phyloP scores from a whole-genome alignment of 257 asterid genomes.

The Scutellaria barbata region DNA sequence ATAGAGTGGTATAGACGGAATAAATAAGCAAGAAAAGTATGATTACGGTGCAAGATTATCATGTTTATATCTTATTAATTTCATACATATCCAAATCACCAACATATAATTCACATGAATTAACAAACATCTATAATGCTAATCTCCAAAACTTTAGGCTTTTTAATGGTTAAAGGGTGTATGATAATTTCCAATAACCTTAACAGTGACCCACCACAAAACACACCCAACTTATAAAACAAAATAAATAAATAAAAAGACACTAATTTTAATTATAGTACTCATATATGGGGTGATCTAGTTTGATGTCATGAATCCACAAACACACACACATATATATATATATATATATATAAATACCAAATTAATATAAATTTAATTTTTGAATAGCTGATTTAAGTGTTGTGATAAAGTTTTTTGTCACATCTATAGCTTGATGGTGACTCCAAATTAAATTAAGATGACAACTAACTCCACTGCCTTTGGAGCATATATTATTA shows the following conservation, averaged over 20 bases:
- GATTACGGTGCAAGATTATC: neutral
- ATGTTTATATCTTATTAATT: neutral
- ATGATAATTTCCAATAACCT: conserved; percentile 25
- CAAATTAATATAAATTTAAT: conserved; percentile 5
- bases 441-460: conserved; percentile 39
- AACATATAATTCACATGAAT: neutral
- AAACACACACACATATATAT: too few species aligned
- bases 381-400: conserved; percentile 27
- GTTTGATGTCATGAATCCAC: conserved; percentile 42
- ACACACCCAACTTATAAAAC: conserved; percentile 32
- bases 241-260: neutral
- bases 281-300: conserved; percentile 20
- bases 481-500: conserved; percentile 45
- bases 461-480: conserved; percentile 46
- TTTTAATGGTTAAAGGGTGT: conserved; percentile 21
- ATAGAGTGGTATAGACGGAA: too few species aligned
- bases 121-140: neutral
- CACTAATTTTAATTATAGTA: conserved; percentile 10
- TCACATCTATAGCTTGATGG: conserved; percentile 39
- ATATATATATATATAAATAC: too few species aligned
- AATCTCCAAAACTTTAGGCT: conserved; percentile 45
- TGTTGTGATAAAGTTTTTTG: conserved; percentile 26
- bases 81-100: neutral
- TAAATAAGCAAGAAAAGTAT: neutral
- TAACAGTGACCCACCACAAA: conserved; percentile 43